phyloP scores from a whole-genome alignment of 805 yeast species.

The Limtongia smithiae region DNA sequence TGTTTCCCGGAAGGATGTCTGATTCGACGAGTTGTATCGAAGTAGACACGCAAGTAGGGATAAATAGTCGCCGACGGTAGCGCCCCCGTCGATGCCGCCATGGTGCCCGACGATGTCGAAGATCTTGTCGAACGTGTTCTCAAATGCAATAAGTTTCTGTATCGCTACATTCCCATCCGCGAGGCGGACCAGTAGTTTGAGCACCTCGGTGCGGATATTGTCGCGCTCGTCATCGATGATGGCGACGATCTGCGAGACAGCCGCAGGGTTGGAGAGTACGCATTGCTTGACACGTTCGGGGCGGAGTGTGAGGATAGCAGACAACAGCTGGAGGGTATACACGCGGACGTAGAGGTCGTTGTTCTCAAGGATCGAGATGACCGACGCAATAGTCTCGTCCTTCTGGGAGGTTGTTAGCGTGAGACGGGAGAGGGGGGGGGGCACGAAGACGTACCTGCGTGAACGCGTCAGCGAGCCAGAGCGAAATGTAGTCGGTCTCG shows the following conservation, averaged over 20 bases:
- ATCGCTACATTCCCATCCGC: slow-evolving; percentile 78
- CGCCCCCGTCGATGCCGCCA: slow-evolving; percentile 84
- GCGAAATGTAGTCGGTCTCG: slow-evolving; percentile 72
- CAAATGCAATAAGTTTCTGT: slow-evolving; percentile 91
- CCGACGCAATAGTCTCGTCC: not conserved
- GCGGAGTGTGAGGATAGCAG: slow-evolving; percentile 76
- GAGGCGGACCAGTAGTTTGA: slow-evolving; percentile 68
- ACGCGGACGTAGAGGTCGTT: slow-evolving; percentile 73
- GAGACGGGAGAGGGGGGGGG: slow-evolving; percentile 1
- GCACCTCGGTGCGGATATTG: slow-evolving; percentile 72
- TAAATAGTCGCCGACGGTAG: slow-evolving; percentile 84
- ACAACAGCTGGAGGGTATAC: slow-evolving; percentile 79
- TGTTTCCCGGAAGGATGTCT: slow-evolving; percentile 81
- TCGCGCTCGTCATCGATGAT: slow-evolving; percentile 65
- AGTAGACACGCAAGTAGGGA: slow-evolving; percentile 68
- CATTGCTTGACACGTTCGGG: slow-evolving; percentile 69
- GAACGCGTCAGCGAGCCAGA: slow-evolving; percentile 92
- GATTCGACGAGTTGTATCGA: slow-evolving; percentile 83
- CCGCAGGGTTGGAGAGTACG: slow-evolving; percentile 68
- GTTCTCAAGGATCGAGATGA: slow-evolving; percentile 40
- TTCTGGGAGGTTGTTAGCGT: not conserved
- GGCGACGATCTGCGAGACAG: slow-evolving; percentile 69
- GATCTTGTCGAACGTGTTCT: slow-evolving; percentile 79
- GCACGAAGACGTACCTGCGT: slow-evolving; percentile 47
- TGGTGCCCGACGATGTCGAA: slow-evolving; percentile 82